Evolutionary conservation across 2,329 filamentous ascomycete genomes (phyloP), one percentile per base, ranked within the genome.

Genomic region (Neurospora sp.): DNA sequence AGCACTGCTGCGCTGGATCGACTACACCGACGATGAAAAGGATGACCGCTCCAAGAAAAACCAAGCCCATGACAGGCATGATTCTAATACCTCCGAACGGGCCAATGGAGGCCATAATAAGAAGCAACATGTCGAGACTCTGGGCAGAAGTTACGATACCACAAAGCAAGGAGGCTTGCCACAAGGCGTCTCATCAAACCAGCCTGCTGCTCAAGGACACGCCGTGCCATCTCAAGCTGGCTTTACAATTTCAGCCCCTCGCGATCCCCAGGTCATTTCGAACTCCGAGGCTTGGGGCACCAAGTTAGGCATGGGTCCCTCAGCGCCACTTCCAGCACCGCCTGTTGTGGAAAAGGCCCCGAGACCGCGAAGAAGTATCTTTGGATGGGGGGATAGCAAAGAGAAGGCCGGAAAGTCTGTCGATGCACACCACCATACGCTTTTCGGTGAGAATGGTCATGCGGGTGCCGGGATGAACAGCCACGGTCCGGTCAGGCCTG

Each of bases 281-380:
- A 92, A 97, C 78, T 86, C 89, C 17, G 87, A 89, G n/a, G 85
- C 88, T 5, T 97, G 94, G 93, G 93, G 93, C n/a, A 92, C 92
- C 79, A 96, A 89, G 79, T 78, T 86, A n/a, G 82, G 82, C 11
- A 78, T 85, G 36, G 78, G 82, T 81, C 78, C 70, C 84, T 10
- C 71, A 69, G 80, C 79, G 15, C 81, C 81, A 8, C 78, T 77
- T 19, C 41, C 52, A n/a, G 69, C 72, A 8, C 84, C 73, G 69
- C 81, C 80, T n/a, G 83, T 82, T 12, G 80, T 79, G 43, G 89
- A 92, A 77, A 96, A 96, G 80, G 91, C 91, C 80, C 84, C 85
- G 69, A 87, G 93, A 79, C 97, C 97, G 85, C 81, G 91, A 81
- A 33, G 52, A 36, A 85, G 91, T 85, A 83, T 96, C 86, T 83